Percentiles rank a stretch among this genome's conserved stretches.
Evolutionary conservation across 177 flowering plant genomes (phyloP).

Genomic region (Vitis hybrid): DNA sequence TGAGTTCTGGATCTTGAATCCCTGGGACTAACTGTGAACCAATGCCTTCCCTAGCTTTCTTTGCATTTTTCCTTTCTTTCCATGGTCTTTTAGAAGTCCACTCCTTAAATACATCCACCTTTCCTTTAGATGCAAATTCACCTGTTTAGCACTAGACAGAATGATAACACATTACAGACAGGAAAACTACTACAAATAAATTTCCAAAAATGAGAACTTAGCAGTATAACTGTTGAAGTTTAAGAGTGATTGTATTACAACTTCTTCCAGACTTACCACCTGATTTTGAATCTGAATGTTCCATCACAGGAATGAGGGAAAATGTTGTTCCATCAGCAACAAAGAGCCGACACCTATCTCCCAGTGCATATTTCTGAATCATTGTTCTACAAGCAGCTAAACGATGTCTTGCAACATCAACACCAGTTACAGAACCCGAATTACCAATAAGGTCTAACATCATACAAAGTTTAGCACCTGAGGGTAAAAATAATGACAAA

Average conservation of each 20-base stretch:
- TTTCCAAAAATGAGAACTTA: not conserved
- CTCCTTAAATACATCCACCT: slow-evolving; percentile 48
- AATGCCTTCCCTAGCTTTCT: slow-evolving; percentile 36
- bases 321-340: slow-evolving; percentile 93
- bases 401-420: slow-evolving; percentile 85
- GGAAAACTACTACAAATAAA: not conserved
- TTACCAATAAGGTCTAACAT: slow-evolving; percentile 73
- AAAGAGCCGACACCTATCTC: slow-evolving; percentile 79
- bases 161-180: slow-evolving; percentile 19
- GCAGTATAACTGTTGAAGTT: slow-evolving; percentile 6
- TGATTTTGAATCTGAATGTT: slow-evolving; percentile 27
- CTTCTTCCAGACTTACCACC: slow-evolving; percentile 27
- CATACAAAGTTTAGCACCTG: slow-evolving; percentile 98
- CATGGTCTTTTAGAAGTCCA: slow-evolving; percentile 79
- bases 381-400: slow-evolving; percentile 89
- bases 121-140: slow-evolving; percentile 34
- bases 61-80: slow-evolving; percentile 76
- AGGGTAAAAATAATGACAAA: slow-evolving; percentile 12
- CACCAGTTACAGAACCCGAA: slow-evolving; percentile 89
- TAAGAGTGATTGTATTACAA: not conserved
- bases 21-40: slow-evolving; percentile 17
- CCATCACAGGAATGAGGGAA: slow-evolving; percentile 54
- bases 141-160: slow-evolving; percentile 39
- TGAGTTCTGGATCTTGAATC: slow-evolving; percentile 63
- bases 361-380: slow-evolving; percentile 79